These are phyloP conservation scores for Rhodotorula sp. DNA, from an alignment of 1,284 basidiomycete species.

Conservation along the genomic window DNA sequence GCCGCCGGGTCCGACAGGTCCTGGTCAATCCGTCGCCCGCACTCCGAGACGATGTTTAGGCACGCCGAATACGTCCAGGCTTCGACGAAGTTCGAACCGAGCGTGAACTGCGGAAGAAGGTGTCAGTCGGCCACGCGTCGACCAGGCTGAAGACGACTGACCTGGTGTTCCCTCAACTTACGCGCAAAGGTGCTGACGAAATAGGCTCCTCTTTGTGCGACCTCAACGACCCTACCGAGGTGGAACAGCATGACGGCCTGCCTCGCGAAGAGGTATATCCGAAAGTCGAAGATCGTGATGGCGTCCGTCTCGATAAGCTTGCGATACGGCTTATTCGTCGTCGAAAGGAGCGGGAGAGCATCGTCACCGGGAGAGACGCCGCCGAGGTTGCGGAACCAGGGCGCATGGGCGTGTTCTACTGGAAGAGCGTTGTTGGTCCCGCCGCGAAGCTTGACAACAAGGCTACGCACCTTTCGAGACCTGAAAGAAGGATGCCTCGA, in stretches of 20 bases:
- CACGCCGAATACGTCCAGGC: slow-evolving; percentile 93
- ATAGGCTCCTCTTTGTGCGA: slow-evolving; percentile 63
- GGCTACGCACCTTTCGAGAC: slow-evolving; percentile 47
- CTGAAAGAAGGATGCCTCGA: slow-evolving; percentile 80
- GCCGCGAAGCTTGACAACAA: neutral
- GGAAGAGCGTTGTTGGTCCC: neutral
- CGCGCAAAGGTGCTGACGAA: slow-evolving; percentile 81
- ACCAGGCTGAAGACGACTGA: slow-evolving; percentile 45
- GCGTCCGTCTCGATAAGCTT: slow-evolving; percentile 84
- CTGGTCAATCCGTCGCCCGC: slow-evolving; percentile 73
- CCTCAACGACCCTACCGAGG: slow-evolving; percentile 65
- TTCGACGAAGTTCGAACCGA: slow-evolving; percentile 81
- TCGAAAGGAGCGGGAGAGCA: slow-evolving; percentile 73
- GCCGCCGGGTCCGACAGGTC: slow-evolving; percentile 41
- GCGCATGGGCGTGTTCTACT: slow-evolving; percentile 69
- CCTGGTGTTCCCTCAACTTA: slow-evolving; percentile 70
- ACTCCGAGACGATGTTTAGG: slow-evolving; percentile 78
- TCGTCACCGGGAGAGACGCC: slow-evolving; percentile 65
- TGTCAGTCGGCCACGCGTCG: neutral
- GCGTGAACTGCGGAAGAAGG: slow-evolving; percentile 54
- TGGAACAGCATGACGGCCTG: slow-evolving; percentile 76
- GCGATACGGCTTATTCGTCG: slow-evolving; percentile 77
- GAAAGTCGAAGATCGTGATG: slow-evolving; percentile 91
- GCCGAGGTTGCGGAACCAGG: slow-evolving; percentile 85
- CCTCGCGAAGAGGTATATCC: slow-evolving; percentile 83